phyloP scores from a whole-genome alignment of 305 asterid species.

The Solanum aculeatissimum region DNA sequence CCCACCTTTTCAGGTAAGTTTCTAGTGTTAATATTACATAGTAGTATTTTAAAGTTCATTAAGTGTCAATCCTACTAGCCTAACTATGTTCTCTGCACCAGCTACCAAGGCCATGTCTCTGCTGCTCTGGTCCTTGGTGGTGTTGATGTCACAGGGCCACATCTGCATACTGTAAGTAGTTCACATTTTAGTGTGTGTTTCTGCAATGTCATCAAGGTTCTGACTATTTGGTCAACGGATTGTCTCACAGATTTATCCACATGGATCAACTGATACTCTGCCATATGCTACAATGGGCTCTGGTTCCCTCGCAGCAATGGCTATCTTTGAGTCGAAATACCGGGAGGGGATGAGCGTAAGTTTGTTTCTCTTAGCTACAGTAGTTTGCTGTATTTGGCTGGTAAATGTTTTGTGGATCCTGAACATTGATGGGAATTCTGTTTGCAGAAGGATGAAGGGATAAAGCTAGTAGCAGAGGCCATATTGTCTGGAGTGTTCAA shows the following conservation, averaged over 20 bases:
- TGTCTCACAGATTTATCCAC: conserved; percentile 69
- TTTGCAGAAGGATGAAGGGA: conserved; percentile 81
- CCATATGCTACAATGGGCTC: conserved; percentile 99
- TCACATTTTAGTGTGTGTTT: not conserved
- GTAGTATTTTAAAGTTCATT: not conserved
- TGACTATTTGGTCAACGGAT: not conserved
- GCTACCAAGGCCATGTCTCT: conserved; percentile 81
- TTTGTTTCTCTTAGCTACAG: conserved; percentile 5
- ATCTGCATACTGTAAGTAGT: conserved; percentile 82
- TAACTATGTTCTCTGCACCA: conserved; percentile 19
- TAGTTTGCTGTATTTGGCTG: not conserved
- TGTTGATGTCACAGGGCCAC: conserved; percentile 90
- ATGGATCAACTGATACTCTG: conserved; percentile 93
- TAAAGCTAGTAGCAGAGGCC: conserved; percentile 79
- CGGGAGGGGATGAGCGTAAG: conserved; percentile 78
- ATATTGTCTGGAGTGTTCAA: conserved; percentile 89
- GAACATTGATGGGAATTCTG: not conserved
- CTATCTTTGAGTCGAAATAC: conserved; percentile 83
- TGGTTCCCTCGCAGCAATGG: conserved; percentile 98
- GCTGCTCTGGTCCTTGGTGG: conserved; percentile 99
- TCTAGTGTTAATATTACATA: not conserved
- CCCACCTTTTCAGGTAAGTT: conserved; percentile 77
- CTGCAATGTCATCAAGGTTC: not conserved
- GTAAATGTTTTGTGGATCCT: not conserved
- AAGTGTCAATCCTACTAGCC: not conserved